Base-by-base conservation (phyloP, 192 early-diverging fungal genomes). In the Backusella morwellensis region DNA sequence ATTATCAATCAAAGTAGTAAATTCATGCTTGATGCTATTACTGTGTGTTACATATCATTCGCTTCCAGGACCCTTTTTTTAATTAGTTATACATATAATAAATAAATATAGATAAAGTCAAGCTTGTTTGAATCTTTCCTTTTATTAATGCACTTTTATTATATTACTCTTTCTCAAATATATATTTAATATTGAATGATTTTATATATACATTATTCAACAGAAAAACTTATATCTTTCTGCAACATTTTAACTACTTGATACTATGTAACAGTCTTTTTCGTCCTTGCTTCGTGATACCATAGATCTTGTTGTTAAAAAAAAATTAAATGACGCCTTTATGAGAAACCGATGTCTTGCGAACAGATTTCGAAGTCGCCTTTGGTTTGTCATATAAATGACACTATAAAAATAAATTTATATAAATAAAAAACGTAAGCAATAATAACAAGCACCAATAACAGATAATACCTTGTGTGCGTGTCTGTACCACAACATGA, bases 401-500 rank as follows among this genome's bases (percentile, higher is more conserved):
- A 74, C 80, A 82, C 80, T 82, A 66, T 47, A 56, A 35, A 32
- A 54, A 67, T 41, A 67, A 41, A 66, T n/a, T 29, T n/a, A 67
- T 5, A 38, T 41, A 67, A 32, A 47, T 47, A 75, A 15, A 77
- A 32, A 8, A 47, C 14, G 23, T 56, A 54, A 23, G 7, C 19
- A 35, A 36, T 66, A 68, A 36, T 14, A 23, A 50, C 23, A 12
- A 40, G 14, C 21, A 26, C 15, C 8, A 38, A 68, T 21, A 54
- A 38, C 14, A 63, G 32, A 59, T 15, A 50, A 71, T 79, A 82
- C 81, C 81, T 94, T 94, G 85, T 94, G 92, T 17, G 95, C 95
- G 83, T 96, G 95, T 17, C 94, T 81, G 80, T 90, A 96, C 95
- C 95, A 96, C 52, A 95, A 80, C 72, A 94, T 89, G 73, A 86